phyloP scores from a whole-genome alignment of 257 asterid genomes.

The Eucommia ulmoides region DNA sequence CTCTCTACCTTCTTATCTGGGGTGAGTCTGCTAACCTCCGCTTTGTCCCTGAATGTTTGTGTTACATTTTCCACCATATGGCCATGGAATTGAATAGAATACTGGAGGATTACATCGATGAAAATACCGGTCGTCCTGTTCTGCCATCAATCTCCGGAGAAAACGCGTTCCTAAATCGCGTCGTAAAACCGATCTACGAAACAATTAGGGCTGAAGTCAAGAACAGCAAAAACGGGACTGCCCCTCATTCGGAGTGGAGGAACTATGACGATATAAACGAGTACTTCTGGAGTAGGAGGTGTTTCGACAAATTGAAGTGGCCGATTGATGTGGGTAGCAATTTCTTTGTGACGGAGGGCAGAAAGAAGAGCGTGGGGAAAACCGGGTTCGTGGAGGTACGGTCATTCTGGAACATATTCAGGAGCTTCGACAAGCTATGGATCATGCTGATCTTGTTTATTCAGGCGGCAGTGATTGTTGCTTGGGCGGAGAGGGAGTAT shows the following conservation, averaged over 20 bases:
- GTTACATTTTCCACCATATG: conserved; percentile 80
- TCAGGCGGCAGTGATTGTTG: conserved; percentile 81
- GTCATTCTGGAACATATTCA: conserved; percentile 81
- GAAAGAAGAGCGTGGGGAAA: conserved; percentile 89
- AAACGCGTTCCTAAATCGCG: conserved; percentile 47
- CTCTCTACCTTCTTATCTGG: conserved; percentile 78
- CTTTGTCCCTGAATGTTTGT: conserved; percentile 78
- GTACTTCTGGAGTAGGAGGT: conserved; percentile 93
- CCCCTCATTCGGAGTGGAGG: conserved; percentile 97
- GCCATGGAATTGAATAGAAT: conserved; percentile 91
- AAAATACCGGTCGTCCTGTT: conserved; percentile 83
- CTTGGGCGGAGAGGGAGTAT: conserved; percentile 50
- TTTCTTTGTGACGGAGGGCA: conserved; percentile 61
- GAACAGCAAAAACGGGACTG: conserved; percentile 83
- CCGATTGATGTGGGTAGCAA: conserved; percentile 83
- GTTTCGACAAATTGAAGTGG: conserved; percentile 88
- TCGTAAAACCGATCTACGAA: conserved; percentile 84
- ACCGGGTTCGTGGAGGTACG: conserved; percentile 97
- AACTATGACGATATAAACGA: conserved; percentile 93
- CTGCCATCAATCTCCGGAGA: conserved; percentile 83
- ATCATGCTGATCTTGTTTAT: conserved; percentile 76
- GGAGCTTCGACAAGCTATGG: conserved; percentile 98
- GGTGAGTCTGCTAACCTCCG: conserved; percentile 96
- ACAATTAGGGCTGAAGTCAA: conserved; percentile 70
- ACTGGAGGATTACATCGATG: conserved; percentile 86